Evolutionary conservation across 768 basidiomycete species (phyloP), one percentile per base, ranked within the genome.

Genomic region (Termitomyces sp.): DNA sequence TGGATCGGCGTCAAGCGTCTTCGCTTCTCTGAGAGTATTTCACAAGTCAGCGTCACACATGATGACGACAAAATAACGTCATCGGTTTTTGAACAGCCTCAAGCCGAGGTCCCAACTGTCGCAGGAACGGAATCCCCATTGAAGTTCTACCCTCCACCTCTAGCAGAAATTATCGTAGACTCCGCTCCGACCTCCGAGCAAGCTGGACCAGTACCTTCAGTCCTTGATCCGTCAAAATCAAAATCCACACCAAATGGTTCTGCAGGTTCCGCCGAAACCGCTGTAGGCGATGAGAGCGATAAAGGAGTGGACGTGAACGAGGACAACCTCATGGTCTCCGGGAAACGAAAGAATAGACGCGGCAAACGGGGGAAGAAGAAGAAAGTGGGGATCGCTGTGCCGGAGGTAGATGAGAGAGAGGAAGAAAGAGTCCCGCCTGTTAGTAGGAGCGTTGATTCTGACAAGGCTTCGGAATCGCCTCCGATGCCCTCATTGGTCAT

Each of bases 201-300:
- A 21, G 23, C 23, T 9, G 40, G 0, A 15, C 37, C 45, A 31
- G 31, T 9, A 17, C 35, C 12, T 15, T 11, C 44, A 14, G 12
- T 31, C 19, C 5, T 45, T 7, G 49, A 55, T 5, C 50, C 35
- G 3, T 6, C 48, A 46, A 53, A 57, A 35, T 10, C 48, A n/a
- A 56, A 47, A 49, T 15, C 46, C 33, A 38, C 2, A 17, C 9
- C 28, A 8, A 62, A 60, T 44, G 59, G 54, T 12, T 43, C 54
- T n/a, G n/a, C 50, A 19, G 37, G 26, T 31, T 43, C 48, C 7
- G 23, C 26, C 14, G 42, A 47, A 33, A 49, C 43, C 17, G 76
- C 59, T 41, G 84, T 78, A 50, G 75, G 68, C 2, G 86, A 83
- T n/a, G 85, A 83, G 11, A 81, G 82, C 38, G 84, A 84, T 55